phyloP scores from a whole-genome alignment of 495 filamentous ascomycete species.

The Xylaria palmicola region DNA sequence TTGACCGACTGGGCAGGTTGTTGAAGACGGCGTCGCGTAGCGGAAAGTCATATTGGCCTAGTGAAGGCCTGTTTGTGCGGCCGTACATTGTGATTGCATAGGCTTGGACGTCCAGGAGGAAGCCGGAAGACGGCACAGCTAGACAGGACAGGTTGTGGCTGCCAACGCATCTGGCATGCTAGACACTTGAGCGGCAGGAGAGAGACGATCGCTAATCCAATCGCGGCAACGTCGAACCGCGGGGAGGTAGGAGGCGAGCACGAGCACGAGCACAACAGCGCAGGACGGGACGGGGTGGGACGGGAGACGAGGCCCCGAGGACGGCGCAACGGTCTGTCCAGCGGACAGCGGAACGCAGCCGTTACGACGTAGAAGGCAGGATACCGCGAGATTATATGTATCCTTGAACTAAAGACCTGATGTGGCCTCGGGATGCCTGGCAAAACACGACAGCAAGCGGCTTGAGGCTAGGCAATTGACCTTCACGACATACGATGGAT shows the following conservation, averaged over 20 bases:
- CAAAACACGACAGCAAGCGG: too few species aligned
- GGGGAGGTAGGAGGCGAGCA: background rate
- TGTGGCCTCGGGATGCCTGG: too few species aligned
- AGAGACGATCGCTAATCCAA: background rate
- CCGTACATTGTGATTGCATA: constrained; percentile 23
- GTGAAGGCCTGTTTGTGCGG: constrained; percentile 23
- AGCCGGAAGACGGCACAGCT: constrained; percentile 8
- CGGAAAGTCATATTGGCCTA: constrained; percentile 30
- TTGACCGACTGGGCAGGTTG: constrained; percentile 22
- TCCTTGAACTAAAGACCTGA: too few species aligned
- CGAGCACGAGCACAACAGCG: background rate
- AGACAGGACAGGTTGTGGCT: constrained; percentile 3
- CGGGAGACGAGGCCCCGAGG: background rate
- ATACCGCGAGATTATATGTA: too few species aligned
- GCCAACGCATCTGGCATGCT: constrained; percentile 5
- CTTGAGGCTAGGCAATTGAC: too few species aligned
- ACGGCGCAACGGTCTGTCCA: background rate
- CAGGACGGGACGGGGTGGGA: background rate
- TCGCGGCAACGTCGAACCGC: background rate
- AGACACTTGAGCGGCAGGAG: background rate
- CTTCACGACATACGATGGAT: too few species aligned
- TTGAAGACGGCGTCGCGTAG: constrained; percentile 22
- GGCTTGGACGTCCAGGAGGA: background rate
- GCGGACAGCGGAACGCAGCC: background rate
- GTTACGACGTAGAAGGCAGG: constrained; percentile 3